Conservation (phyloP, 2,329 filamentous ascomycete genomes). For the Fusarium sp. region DNA sequence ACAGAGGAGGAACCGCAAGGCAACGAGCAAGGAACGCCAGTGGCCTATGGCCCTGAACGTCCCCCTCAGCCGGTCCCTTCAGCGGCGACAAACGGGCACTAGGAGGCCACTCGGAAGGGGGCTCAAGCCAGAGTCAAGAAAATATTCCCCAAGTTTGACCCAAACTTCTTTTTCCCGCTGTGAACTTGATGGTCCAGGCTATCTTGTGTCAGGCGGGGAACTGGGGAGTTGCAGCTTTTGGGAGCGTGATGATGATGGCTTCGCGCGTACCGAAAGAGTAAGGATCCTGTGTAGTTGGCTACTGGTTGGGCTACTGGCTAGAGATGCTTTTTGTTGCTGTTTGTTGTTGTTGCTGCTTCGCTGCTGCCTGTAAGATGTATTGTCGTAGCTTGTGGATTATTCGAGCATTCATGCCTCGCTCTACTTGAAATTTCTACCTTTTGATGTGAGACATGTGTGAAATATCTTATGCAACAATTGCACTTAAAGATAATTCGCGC, state of each 20-base stretch:
- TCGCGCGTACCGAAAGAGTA: background rate
- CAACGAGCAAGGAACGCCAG: constrained; percentile 47
- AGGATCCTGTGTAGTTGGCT: constrained; percentile 22
- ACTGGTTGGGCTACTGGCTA: constrained; percentile 27
- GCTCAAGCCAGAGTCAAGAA: constrained; percentile 8
- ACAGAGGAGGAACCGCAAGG: constrained; percentile 60
- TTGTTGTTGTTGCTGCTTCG: constrained; percentile 31
- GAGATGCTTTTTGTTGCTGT: constrained; percentile 29
- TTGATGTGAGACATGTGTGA: constrained; percentile 10
- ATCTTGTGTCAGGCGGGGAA: constrained; percentile 1
- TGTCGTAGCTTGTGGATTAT: constrained; percentile 39
- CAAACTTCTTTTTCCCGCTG: background rate
- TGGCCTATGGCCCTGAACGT: constrained; percentile 58
- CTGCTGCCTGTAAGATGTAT: constrained; percentile 39
- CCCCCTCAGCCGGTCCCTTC: constrained; percentile 51
- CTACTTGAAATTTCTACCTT: background rate
- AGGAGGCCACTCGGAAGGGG: constrained; percentile 41
- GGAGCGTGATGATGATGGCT: background rate
- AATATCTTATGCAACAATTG: background rate
- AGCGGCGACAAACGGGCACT: constrained; percentile 55
- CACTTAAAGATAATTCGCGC: background rate
- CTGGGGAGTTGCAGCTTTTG: constrained; percentile 9
- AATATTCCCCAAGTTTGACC: background rate
- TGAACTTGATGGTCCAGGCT: background rate
- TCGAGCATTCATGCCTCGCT: constrained; percentile 30